Conservation (phyloP, 2,329 filamentous ascomycete genomes). For the Ascochyta rabiei region DNA sequence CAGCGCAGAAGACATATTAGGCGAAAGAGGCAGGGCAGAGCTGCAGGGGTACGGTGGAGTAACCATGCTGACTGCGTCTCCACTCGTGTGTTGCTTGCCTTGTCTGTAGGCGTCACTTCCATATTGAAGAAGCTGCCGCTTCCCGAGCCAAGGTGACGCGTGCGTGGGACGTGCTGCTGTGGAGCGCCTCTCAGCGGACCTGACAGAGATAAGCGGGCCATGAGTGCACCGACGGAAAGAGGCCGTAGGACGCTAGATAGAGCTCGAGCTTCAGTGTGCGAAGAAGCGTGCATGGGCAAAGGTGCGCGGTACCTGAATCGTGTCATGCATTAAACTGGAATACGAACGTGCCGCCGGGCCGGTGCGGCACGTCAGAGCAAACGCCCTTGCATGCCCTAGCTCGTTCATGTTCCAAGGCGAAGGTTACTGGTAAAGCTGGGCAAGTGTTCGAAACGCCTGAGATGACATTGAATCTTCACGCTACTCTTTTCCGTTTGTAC, state of each 20-base stretch:
- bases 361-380: background rate
- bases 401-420: conserved; percentile 1
- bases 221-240: background rate
- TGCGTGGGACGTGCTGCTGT: conserved; percentile 13
- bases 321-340: conserved; percentile 4
- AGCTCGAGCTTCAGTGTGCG: background rate
- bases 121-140: conserved; percentile 10
- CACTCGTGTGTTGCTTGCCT: conserved; percentile 10
- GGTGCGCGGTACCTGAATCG: conserved; percentile 6
- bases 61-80: conserved; percentile 7
- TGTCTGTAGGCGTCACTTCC: conserved; percentile 6
- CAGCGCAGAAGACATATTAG: conserved; percentile 4
- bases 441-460: background rate
- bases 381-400: conserved; percentile 9
- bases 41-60: conserved; percentile 8
- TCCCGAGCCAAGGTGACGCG: conserved; percentile 14
- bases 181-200: background rate
- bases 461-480: background rate
- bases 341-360: conserved; percentile 4
- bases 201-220: background rate
- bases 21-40: conserved; percentile 8
- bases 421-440: background rate
- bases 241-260: background rate
- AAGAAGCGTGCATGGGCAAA: background rate
- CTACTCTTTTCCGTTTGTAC: background rate